Evolutionary conservation across 805 yeast genomes (phyloP).

Genomic region (Brettanomyces sp.): DNA sequence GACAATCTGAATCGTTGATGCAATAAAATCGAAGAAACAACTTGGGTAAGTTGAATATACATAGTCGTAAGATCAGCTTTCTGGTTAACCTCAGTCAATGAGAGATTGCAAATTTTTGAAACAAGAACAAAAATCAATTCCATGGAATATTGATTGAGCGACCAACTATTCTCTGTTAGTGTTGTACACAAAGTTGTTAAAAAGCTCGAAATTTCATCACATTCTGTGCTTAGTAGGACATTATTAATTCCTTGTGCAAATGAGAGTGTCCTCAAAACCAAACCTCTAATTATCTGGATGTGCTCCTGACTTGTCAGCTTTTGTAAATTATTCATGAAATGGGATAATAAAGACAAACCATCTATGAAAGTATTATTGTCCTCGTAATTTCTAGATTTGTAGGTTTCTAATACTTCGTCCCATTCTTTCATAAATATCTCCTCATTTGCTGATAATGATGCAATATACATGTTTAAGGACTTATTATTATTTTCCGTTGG

Average conservation of each 20-base stretch:
- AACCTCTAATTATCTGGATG: background rate
- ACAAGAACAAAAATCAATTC: conserved; percentile 34
- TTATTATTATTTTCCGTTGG: too few species aligned
- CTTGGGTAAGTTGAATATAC: conserved; percentile 33
- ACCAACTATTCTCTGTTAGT: conserved; percentile 44
- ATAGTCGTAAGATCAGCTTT: background rate
- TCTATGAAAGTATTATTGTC: too few species aligned
- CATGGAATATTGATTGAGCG: conserved; percentile 54
- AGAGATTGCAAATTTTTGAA: conserved; percentile 5
- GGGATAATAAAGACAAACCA: too few species aligned
- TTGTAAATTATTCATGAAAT: background rate
- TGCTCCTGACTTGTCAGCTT: background rate
- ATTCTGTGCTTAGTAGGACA: background rate
- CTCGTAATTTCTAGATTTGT: background rate
- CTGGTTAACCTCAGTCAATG: conserved; percentile 1
- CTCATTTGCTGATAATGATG: background rate
- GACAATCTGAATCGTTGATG: conserved; percentile 63
- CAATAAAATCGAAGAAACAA: conserved; percentile 52
- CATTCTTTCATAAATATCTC: background rate
- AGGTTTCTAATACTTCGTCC: too few species aligned
- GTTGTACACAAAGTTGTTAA: conserved; percentile 29
- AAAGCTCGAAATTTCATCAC: conserved; percentile 3
- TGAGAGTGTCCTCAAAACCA: background rate
- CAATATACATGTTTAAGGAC: too few species aligned
- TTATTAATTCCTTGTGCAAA: background rate